phyloP scores from a whole-genome alignment of 495 filamentous ascomycete genomes.

The Elasticomyces elasticus region DNA sequence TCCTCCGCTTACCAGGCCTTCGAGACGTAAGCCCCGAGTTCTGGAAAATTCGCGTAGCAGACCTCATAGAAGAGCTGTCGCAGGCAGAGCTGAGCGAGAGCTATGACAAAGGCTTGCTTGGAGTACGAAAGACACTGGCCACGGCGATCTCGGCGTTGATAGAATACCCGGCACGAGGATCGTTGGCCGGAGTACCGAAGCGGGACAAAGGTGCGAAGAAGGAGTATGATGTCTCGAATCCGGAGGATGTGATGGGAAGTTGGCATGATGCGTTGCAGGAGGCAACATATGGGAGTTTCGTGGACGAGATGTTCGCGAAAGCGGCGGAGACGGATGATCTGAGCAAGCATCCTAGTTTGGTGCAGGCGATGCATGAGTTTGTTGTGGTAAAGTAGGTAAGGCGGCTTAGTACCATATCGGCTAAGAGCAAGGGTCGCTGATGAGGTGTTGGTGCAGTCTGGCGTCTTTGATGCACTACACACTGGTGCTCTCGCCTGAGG shows the following conservation, averaged over 20 bases:
- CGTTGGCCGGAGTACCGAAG: constrained; percentile 42
- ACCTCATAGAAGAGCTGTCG: constrained; percentile 38
- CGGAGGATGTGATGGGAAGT: constrained; percentile 43
- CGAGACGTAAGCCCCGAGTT: constrained; percentile 46
- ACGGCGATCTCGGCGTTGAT: constrained; percentile 52
- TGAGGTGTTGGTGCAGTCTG: constrained; percentile 32
- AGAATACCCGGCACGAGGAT: constrained; percentile 48
- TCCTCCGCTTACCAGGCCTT: constrained; percentile 47
- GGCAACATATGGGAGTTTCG: constrained; percentile 47
- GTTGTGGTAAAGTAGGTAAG: constrained; percentile 44
- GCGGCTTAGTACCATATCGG: neutral
- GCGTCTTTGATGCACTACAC: constrained; percentile 55
- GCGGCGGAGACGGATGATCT: constrained; percentile 43
- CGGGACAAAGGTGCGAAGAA: constrained; percentile 25
- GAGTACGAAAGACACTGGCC: constrained; percentile 53
- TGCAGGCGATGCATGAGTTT: constrained; percentile 50
- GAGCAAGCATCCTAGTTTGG: constrained; percentile 44
- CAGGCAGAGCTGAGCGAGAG: constrained; percentile 54
- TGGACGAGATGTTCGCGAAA: constrained; percentile 48
- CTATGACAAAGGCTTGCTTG: constrained; percentile 57
- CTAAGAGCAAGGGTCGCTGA: neutral
- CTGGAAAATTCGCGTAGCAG: constrained; percentile 44
- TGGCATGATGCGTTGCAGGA: constrained; percentile 50
- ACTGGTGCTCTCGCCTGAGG: constrained; percentile 52
- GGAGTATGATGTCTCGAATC: constrained; percentile 44